These are phyloP conservation scores for Metschnikowia lochheadii DNA, from an alignment of 805 yeast species.

Conservation along the genomic window DNA sequence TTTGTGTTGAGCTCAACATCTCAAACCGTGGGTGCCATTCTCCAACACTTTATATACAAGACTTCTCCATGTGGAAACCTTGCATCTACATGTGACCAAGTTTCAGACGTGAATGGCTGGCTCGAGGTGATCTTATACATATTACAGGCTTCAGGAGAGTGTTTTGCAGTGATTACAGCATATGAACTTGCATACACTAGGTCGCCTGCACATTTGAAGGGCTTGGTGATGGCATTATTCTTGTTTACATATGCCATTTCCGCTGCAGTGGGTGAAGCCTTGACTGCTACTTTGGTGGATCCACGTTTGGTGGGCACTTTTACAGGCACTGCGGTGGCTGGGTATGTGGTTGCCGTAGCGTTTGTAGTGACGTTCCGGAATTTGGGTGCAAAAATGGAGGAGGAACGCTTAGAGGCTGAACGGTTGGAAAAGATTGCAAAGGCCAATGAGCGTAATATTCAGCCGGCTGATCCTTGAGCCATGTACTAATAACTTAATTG, in stretches of 20 bases:
- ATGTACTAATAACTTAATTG: too few species aligned
- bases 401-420: conserved; percentile 21
- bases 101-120: conserved; percentile 33
- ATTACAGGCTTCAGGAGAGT: conserved; percentile 50
- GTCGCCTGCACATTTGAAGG: conserved; percentile 48
- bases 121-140: conserved; percentile 27
- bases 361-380: conserved; percentile 36
- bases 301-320: conserved; percentile 43
- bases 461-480: too few species aligned
- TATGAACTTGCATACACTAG: conserved; percentile 53
- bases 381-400: conserved; percentile 39
- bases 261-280: conserved; percentile 44
- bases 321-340: conserved; percentile 36
- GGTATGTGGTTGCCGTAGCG: conserved; percentile 29
- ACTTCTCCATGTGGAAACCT: conserved; percentile 51
- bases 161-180: conserved; percentile 48
- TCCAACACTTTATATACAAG: conserved; percentile 45
- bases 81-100: conserved; percentile 35
- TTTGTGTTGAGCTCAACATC: conserved; percentile 45
- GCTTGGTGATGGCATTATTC: conserved; percentile 46
- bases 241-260: conserved; percentile 44
- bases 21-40: conserved; percentile 46
- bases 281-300: conserved; percentile 37
- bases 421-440: not conserved
- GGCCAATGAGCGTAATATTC: too few species aligned